Evolutionary conservation across 257 asterid genomes (phyloP).

Genomic region (Henckelia pumila): DNA sequence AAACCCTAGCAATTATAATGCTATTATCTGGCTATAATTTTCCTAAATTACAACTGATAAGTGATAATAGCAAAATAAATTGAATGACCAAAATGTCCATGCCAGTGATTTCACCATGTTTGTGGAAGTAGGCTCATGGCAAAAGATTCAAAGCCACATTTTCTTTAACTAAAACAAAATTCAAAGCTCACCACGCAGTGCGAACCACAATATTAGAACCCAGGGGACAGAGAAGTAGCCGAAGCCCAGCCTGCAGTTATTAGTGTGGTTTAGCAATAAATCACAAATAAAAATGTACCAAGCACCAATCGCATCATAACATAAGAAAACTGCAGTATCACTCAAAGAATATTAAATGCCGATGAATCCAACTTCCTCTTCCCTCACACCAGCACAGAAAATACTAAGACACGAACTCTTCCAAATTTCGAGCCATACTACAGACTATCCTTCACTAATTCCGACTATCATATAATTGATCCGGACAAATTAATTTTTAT

Average conservation of each 20-base stretch:
- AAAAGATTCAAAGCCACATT: neutral
- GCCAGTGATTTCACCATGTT: neutral
- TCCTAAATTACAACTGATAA: neutral
- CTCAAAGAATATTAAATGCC: slow-evolving; percentile 4
- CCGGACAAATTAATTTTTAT: neutral
- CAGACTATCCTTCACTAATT: too few species aligned
- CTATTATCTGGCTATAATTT: neutral
- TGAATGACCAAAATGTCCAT: neutral
- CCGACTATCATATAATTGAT: too few species aligned
- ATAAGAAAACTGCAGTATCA: too few species aligned
- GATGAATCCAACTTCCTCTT: slow-evolving; percentile 12
- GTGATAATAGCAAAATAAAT: neutral
- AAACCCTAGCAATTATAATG: neutral
- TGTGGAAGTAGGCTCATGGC: neutral
- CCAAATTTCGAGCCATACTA: neutral
- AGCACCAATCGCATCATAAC: neutral
- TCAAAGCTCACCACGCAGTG: slow-evolving; percentile 75
- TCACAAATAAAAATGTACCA: neutral
- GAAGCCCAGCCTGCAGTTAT: slow-evolving; percentile 65
- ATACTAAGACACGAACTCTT: neutral
- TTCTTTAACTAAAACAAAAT: too few species aligned
- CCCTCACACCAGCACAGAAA: neutral
- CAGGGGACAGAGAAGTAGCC: slow-evolving; percentile 68
- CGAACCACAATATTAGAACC: slow-evolving; percentile 71
- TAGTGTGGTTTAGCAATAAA: slow-evolving; percentile 7